Evolutionary conservation across 176 grass and related monocot species (phyloP), one percentile per base, ranked within the genome.

Genomic region (Oryza punctata): DNA sequence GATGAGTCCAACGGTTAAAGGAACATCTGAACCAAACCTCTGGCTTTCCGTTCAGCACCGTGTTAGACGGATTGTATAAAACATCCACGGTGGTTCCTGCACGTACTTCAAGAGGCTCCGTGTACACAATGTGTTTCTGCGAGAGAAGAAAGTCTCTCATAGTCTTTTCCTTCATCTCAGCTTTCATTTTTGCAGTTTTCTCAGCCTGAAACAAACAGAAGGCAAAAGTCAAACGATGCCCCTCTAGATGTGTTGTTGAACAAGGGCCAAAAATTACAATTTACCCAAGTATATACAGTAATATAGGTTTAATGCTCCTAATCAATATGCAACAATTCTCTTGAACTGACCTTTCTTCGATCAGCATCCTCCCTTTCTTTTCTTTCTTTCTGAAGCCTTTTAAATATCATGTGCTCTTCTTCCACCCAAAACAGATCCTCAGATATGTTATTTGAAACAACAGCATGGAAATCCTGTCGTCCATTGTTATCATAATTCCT

Each of bases 101-200:
- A 63, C 64, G 79, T 73, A 98, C 83, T 86, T 94, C 96, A 44
- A 98, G 84, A 79, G 96, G 96, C 46, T 98, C 96, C 1, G 96
- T 94, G 61, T 95, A 98, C 37, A 98, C 96, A 1, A 95, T 92
- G 75, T 95, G 96, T 78, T 93, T 98, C 47, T 98, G 96, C n/a
- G 93, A 98, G 57, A 98, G 77, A 75, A 98, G 73, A 85, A 98
- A 98, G 5, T 13, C 52, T 80, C 87, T 93, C 89, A 98, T 92
- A 32, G 96, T 90, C 60, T 85, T 92, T 68, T 95, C 87, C 79
- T 98, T 98, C 80, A 82, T 92, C 67, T 89, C 89, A 68, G 93
- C 85, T 84, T 94, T 98, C 87, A 94, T 81, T 75, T 81, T 89
- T 71, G 82, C 93, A 69, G 76, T 87, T 76, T 47, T 91, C 63